These are phyloP conservation scores for Chrysoporthe puriensis DNA, from an alignment of 2,329 filamentous ascomycete species.

Conservation along the genomic window DNA sequence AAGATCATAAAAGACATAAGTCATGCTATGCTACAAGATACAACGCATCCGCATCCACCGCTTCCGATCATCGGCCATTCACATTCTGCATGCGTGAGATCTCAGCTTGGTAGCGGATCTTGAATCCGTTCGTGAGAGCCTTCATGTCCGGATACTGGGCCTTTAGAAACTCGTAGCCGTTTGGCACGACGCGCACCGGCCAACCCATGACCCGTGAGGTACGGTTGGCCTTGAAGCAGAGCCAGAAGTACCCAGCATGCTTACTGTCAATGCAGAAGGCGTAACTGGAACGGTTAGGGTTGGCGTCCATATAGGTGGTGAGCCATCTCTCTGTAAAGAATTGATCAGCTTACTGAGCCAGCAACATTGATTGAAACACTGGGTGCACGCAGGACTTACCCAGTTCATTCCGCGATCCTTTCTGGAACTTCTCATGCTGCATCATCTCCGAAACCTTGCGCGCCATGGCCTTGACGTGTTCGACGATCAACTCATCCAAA, in stretches of 20 bases:
- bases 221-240: slow-evolving; percentile 93
- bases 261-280: slow-evolving; percentile 93
- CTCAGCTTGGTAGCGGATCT: slow-evolving; percentile 72
- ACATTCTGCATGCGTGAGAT: slow-evolving; percentile 61
- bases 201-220: slow-evolving; percentile 74
- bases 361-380: not conserved
- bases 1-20: not conserved
- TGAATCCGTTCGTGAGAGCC: slow-evolving; percentile 96
- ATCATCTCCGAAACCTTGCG: slow-evolving; percentile 97
- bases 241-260: slow-evolving; percentile 90
- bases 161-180: slow-evolving; percentile 88
- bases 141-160: slow-evolving; percentile 93
- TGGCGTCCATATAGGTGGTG: slow-evolving; percentile 92
- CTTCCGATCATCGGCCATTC: slow-evolving; percentile 27
- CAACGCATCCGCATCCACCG: slow-evolving; percentile 3
- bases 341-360: slow-evolving; percentile 31
- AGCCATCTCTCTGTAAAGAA: slow-evolving; percentile 80
- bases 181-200: slow-evolving; percentile 88
- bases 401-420: slow-evolving; percentile 76
- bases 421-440: slow-evolving; percentile 91
- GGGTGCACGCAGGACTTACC: slow-evolving; percentile 63
- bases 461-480: slow-evolving; percentile 96
- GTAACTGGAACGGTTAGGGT: slow-evolving; percentile 91
- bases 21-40: slow-evolving; percentile 18
- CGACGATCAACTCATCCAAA: slow-evolving; percentile 95